Base-by-base conservation (phyloP, 139 green algal genomes). In the Ettlia oleoabundans region DNA sequence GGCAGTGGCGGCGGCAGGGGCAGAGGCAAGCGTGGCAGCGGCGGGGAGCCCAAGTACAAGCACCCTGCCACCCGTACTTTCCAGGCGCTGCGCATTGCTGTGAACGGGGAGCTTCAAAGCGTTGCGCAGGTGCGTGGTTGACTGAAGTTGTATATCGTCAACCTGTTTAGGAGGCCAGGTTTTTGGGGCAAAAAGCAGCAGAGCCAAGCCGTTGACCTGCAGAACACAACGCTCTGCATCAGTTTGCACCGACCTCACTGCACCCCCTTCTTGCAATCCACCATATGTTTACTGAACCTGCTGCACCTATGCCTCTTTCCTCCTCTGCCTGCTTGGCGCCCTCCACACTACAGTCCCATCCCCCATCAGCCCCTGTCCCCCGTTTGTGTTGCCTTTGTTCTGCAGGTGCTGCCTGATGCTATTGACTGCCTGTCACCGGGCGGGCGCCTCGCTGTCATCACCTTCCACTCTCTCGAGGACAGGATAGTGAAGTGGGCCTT, bases 391-490 rank as follows among this genome's bases (percentile, higher is more conserved):
- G 21, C 18, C 21, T 22, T 22, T 5, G 10, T 58, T 22, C n/a
- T 51, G 47, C 78, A 68, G 28, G 85, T 32, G 0, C 32, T 97
- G 22, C 93, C 93, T 1, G 84, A 72, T 1, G 89, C 88, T 3
- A 88, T 96, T 8, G 78, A 86, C 15, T 80, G 74, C n/a, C 83
- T 97, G 40, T 72, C 81, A 5, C 89, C 91, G 4, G 88, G 91
- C 6, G 96, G 96, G 26, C 88, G 95, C 5, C 86, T 98, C 68
- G 94, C 89, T 0, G 87, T 99, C 26, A 98, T 99, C 84, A 94
- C 86, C 41, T 99, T 99, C 82, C 97, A 99, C 86, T 94, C 84
- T 35, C 87, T 99, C 28, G 97, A 99, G 90, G 97, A 99, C 87
- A 69, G 95, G 0, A 88, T 96, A 10, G 95, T 99, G 7, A 99